A percentile compares a stretch with the other conserved stretches of the same genome.
Conservation (phyloP, 1,284 basidiomycete species). For the Cerioporus squamosus region DNA sequence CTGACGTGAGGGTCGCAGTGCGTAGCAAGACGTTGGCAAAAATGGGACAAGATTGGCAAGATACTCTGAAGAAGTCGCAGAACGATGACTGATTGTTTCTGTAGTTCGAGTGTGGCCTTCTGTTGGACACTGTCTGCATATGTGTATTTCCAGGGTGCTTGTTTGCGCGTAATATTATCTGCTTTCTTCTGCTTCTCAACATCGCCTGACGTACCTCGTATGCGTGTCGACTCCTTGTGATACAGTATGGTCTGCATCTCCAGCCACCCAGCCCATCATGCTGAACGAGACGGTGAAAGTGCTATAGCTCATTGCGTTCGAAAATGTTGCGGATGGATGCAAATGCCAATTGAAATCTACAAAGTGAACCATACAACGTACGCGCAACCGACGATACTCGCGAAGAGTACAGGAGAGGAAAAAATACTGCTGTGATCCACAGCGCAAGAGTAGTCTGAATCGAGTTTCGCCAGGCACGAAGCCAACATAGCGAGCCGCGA, state of each 20-base stretch:
- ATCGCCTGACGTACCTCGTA: too few species aligned
- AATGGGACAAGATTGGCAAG: slow-evolving; percentile 80
- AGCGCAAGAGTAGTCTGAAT: slow-evolving; percentile 16
- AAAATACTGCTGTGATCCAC: background rate
- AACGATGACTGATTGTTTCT: slow-evolving; percentile 36
- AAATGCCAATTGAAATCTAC: too few species aligned
- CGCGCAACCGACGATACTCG: too few species aligned
- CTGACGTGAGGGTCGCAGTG: slow-evolving; percentile 44
- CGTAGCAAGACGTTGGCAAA: slow-evolving; percentile 74
- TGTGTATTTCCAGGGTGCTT: background rate
- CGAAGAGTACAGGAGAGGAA: too few species aligned
- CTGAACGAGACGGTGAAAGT: too few species aligned
- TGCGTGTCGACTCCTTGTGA: too few species aligned
- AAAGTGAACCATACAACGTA: too few species aligned
- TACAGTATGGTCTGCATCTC: too few species aligned
- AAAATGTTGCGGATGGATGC: too few species aligned
- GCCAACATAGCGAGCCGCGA: slow-evolving; percentile 10
- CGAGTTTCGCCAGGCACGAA: slow-evolving; percentile 10
- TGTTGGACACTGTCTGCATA: background rate
- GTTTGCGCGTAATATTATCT: background rate
- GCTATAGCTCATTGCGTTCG: too few species aligned
- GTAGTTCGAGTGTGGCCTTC: background rate
- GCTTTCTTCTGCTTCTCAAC: too few species aligned
- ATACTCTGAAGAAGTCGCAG: slow-evolving; percentile 65
- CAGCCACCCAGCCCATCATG: too few species aligned